Conservation (phyloP, 2,329 filamentous ascomycete species). For the Neonectria neomacrospora region DNA sequence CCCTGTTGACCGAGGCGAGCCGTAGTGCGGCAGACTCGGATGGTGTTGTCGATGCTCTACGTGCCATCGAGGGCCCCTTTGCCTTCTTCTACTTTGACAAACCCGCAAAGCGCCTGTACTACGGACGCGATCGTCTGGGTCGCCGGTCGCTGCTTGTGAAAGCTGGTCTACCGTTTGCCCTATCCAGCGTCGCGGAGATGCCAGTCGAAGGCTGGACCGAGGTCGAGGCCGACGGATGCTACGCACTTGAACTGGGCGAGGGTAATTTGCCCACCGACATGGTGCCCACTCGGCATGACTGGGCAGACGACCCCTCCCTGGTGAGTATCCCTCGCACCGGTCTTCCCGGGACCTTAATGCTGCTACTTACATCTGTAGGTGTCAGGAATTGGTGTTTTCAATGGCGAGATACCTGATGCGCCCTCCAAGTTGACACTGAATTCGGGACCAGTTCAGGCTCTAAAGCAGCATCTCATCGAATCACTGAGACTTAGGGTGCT, state of each 20-base stretch:
- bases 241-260: constrained; percentile 68
- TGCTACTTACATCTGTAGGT: constrained; percentile 62
- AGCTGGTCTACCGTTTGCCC: constrained; percentile 59
- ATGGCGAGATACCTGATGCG: constrained; percentile 55
- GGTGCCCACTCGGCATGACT: constrained; percentile 43
- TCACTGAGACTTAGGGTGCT: constrained; percentile 74
- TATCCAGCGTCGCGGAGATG: constrained; percentile 77
- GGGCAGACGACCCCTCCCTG: constrained; percentile 52
- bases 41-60: constrained; percentile 63
- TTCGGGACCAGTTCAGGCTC: constrained; percentile 62
- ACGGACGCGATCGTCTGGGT: constrained; percentile 87
- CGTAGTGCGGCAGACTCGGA: constrained; percentile 36
- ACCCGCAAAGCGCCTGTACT: constrained; percentile 72
- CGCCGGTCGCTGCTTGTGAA: constrained; percentile 81
- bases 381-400: constrained; percentile 65
- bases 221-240: constrained; percentile 86
- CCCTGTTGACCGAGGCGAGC: constrained; percentile 62
- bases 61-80: constrained; percentile 81
- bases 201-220: constrained; percentile 72
- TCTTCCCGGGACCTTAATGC: constrained; percentile 36
- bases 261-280: constrained; percentile 15
- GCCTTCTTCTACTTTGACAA: constrained; percentile 87
- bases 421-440: constrained; percentile 30
- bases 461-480: constrained; percentile 66
- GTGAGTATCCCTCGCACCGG: constrained; percentile 53